These are phyloP conservation scores for Neopestalotiopsis sp. DNA, from an alignment of 2,329 filamentous ascomycete genomes.

Conservation along the genomic window DNA sequence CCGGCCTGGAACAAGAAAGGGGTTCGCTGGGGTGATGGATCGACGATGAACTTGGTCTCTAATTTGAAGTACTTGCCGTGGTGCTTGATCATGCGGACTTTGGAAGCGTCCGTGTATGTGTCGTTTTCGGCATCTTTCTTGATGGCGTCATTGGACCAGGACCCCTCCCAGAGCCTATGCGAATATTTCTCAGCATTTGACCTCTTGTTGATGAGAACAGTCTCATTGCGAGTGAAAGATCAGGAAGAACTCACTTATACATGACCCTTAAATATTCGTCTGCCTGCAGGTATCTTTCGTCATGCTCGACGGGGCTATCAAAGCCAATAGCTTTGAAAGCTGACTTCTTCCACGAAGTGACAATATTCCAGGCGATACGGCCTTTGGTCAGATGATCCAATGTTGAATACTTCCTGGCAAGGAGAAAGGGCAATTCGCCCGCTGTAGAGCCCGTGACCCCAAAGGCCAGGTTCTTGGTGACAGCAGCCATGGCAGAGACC, in stretches of 20 bases:
- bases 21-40: conserved; percentile 61
- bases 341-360: conserved; percentile 58
- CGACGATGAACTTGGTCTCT: conserved; percentile 50
- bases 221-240: not conserved
- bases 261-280: conserved; percentile 66
- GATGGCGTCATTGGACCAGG: conserved; percentile 63
- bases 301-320: conserved; percentile 62
- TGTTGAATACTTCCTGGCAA: conserved; percentile 67
- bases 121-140: conserved; percentile 57
- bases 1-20: conserved; percentile 65
- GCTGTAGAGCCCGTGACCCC: conserved; percentile 67
- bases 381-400: conserved; percentile 67
- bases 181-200: not conserved
- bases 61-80: conserved; percentile 59
- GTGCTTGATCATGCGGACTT: conserved; percentile 65
- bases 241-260: conserved; percentile 56
- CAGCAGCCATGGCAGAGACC: conserved; percentile 69
- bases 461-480: conserved; percentile 67
- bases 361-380: conserved; percentile 70
- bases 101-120: conserved; percentile 61
- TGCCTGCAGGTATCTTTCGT: conserved; percentile 64
- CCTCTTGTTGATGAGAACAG: not conserved
- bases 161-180: conserved; percentile 56
- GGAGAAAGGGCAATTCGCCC: conserved; percentile 65
- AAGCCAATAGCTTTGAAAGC: conserved; percentile 67